These are phyloP conservation scores for Ceratonia siliqua DNA, from an alignment of 306 rosid species.

Conservation along the genomic window DNA sequence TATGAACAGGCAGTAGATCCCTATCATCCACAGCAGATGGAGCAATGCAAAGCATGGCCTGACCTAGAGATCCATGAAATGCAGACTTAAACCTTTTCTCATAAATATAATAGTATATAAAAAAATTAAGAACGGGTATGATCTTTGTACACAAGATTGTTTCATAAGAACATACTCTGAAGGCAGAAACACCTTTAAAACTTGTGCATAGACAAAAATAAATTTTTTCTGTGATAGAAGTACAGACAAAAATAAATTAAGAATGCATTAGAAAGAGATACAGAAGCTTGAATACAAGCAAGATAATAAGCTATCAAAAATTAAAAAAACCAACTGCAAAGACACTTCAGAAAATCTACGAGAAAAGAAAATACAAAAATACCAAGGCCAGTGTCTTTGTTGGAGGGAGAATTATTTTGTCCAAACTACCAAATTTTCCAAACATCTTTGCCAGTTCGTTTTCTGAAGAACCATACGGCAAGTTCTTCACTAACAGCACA, in stretches of 20 bases:
- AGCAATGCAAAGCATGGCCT: not conserved
- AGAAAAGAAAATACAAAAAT: slow-evolving; percentile 19
- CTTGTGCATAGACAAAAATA: not conserved
- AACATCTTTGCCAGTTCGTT: slow-evolving; percentile 79
- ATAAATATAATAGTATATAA: not conserved
- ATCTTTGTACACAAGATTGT: not conserved
- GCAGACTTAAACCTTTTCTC: not conserved
- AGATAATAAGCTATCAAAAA: slow-evolving; percentile 3
- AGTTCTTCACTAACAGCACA: slow-evolving; percentile 82
- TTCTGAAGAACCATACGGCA: slow-evolving; percentile 90
- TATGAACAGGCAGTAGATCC: not conserved
- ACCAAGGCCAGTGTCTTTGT: slow-evolving; percentile 94
- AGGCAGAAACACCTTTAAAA: slow-evolving; percentile 5
- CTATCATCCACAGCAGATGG: not conserved
- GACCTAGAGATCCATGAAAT: not conserved
- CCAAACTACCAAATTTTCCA: slow-evolving; percentile 83
- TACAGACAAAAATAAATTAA: slow-evolving; percentile 4
- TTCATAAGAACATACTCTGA: not conserved
- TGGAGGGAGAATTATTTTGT: slow-evolving; percentile 81
- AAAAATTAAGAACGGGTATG: not conserved
- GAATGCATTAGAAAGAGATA: not conserved
- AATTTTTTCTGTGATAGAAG: no score
- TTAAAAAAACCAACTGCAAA: not conserved
- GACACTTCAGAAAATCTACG: slow-evolving; percentile 11
- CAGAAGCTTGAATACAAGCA: not conserved